These are phyloP conservation scores for Globisporangium ultimum DNA, from an alignment of 352 stramenopile genomes.

Conservation along the genomic window DNA sequence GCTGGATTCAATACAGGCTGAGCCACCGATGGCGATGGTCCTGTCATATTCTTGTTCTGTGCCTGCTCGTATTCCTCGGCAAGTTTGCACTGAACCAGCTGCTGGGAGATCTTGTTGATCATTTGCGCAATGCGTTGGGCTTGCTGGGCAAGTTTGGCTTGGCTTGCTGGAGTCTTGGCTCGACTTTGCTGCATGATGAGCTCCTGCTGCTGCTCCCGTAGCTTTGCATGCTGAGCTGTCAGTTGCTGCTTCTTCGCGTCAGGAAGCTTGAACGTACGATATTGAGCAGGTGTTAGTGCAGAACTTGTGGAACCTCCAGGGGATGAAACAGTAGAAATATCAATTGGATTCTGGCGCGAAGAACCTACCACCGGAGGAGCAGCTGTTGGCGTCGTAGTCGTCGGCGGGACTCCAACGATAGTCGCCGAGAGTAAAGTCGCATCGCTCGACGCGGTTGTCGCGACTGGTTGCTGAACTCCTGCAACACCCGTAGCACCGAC, in stretches of 20 bases:
- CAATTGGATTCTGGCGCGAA: slow-evolving; percentile 46
- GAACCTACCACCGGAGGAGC: slow-evolving; percentile 24
- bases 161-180: slow-evolving; percentile 62
- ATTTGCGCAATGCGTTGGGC: slow-evolving; percentile 74
- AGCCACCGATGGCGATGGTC: slow-evolving; percentile 18
- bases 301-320: slow-evolving; percentile 24
- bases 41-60: slow-evolving; percentile 45
- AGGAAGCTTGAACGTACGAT: slow-evolving; percentile 69
- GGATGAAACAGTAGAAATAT: slow-evolving; percentile 32
- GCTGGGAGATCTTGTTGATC: slow-evolving; percentile 86
- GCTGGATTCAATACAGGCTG: slow-evolving; percentile 22
- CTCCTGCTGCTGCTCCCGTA: slow-evolving; percentile 78
- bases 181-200: slow-evolving; percentile 70
- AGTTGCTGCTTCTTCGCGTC: slow-evolving; percentile 65
- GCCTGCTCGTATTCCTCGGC: slow-evolving; percentile 76
- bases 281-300: slow-evolving; percentile 63
- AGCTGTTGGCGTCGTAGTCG: slow-evolving; percentile 7
- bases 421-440: slow-evolving; percentile 15
- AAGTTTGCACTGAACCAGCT: slow-evolving; percentile 79
- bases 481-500: slow-evolving; percentile 4
- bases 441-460: slow-evolving; percentile 12
- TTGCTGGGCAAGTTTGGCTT: slow-evolving; percentile 73
- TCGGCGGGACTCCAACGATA: neutral
- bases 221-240: slow-evolving; percentile 64
- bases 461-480: slow-evolving; percentile 12